Conservation (phyloP, 2,329 filamentous ascomycete species). For the Teratosphaeria viscida region DNA sequence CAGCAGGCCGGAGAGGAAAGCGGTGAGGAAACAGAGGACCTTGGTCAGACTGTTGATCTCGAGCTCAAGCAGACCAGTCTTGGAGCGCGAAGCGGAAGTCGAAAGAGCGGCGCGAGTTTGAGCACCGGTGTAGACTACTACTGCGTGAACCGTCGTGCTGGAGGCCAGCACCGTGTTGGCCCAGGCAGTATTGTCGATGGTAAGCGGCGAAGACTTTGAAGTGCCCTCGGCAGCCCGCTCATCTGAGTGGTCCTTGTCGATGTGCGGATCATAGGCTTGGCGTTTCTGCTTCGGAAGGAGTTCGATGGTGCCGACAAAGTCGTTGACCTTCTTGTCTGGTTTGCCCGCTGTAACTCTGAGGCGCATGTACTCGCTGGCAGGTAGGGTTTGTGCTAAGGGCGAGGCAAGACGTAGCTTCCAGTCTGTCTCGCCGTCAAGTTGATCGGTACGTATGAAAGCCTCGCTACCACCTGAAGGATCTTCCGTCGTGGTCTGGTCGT, state of each 20-base stretch:
- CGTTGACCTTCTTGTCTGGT: conserved; percentile 87
- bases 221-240: background rate
- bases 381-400: conserved; percentile 69
- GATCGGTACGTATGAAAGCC: conserved; percentile 94
- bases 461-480: conserved; percentile 54
- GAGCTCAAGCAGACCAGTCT: conserved; percentile 84
- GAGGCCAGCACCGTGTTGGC: conserved; percentile 95
- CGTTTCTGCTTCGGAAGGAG: conserved; percentile 45
- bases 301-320: conserved; percentile 84
- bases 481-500: conserved; percentile 24
- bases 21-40: conserved; percentile 80
- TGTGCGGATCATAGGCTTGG: conserved; percentile 35
- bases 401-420: conserved; percentile 93
- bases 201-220: conserved; percentile 56
- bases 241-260: background rate
- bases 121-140: conserved; percentile 87
- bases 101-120: conserved; percentile 91
- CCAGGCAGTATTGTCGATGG: conserved; percentile 97
- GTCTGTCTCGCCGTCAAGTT: conserved; percentile 94
- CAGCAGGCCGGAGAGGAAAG: conserved; percentile 75
- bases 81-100: conserved; percentile 82
- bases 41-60: conserved; percentile 98
- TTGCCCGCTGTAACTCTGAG: conserved; percentile 70
- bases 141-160: conserved; percentile 76
- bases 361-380: conserved; percentile 57